A percentile compares a stretch with the other conserved stretches of the same genome.
phyloP scores from a whole-genome alignment of 2,329 filamentous ascomycete genomes.

The Acarospora socialis region DNA sequence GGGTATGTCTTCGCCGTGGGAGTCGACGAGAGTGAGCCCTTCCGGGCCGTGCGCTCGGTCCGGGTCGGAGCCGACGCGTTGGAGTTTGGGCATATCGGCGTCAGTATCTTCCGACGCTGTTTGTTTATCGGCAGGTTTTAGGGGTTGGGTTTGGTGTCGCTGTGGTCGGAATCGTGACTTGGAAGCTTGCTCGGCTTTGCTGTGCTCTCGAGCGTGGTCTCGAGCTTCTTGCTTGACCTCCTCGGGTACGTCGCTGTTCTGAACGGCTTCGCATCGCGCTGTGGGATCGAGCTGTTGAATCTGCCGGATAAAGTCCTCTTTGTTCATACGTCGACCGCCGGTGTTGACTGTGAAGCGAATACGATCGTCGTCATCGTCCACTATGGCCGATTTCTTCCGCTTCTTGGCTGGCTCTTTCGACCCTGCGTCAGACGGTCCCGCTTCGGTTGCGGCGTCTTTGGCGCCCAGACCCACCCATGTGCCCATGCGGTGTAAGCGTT shows the following conservation, averaged over 20 bases:
- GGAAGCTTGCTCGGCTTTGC: not conserved
- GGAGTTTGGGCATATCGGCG: not conserved
- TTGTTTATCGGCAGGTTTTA: constrained; percentile 4
- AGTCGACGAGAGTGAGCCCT: constrained; percentile 8
- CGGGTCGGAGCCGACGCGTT: not conserved
- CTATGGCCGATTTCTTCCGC: constrained; percentile 14
- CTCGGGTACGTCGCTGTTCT: constrained; percentile 28
- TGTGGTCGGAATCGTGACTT: constrained; percentile 2
- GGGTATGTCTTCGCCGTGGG: constrained; percentile 10
- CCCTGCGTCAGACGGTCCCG: constrained; percentile 4
- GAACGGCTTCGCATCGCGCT: constrained; percentile 33
- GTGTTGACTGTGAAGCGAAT: constrained; percentile 47
- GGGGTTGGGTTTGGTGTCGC: constrained; percentile 5
- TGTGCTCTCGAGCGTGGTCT: constrained; percentile 13
- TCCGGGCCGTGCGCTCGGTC: constrained; percentile 7
- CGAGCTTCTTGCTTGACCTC: constrained; percentile 25
- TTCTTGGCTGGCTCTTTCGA: constrained; percentile 13
- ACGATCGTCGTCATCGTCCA: constrained; percentile 36
- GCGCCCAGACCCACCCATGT: constrained; percentile 40
- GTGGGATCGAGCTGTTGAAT: constrained; percentile 48
- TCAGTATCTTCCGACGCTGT: not conserved
- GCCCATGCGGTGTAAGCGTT: constrained; percentile 44
- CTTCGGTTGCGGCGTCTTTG: constrained; percentile 17
- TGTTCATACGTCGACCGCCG: constrained; percentile 46
- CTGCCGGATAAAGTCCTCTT: constrained; percentile 49